Evolutionary conservation across 1,284 basidiomycete genomes (phyloP).

Genomic region (Apiotrichum akiyoshidainum): DNA sequence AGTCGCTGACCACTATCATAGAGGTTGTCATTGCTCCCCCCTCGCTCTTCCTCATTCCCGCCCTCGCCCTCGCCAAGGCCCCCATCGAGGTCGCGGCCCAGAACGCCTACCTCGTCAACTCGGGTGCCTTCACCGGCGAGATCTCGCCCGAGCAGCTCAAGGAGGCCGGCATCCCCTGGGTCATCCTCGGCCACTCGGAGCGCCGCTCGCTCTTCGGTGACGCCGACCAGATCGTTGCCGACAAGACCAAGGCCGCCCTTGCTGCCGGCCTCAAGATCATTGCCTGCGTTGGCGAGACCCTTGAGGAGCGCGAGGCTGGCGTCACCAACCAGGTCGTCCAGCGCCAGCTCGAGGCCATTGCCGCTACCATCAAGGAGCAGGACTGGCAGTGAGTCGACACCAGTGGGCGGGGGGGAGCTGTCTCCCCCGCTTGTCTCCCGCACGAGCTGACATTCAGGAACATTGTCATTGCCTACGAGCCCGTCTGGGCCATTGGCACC

Average conservation of each 20-base stretch:
- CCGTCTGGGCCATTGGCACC: conserved; percentile 98
- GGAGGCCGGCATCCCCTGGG: conserved; percentile 83
- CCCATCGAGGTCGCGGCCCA: conserved; percentile 81
- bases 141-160: conserved; percentile 80
- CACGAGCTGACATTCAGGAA: conserved; percentile 56
- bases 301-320: conserved; percentile 77
- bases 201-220: conserved; percentile 90
- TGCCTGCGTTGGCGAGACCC: conserved; percentile 93
- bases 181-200: conserved; percentile 97
- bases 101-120: conserved; percentile 80
- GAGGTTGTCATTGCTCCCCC: conserved; percentile 92
- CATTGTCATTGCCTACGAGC: conserved; percentile 92
- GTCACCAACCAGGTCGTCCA: conserved; percentile 78
- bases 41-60: conserved; percentile 73
- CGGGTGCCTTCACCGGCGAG: conserved; percentile 94
- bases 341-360: conserved; percentile 75
- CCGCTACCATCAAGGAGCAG: conserved; percentile 59
- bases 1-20: conserved; percentile 42
- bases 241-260: conserved; percentile 69
- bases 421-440: too few relatives aligned
- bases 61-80: conserved; percentile 60
- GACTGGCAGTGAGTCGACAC: conserved; percentile 70
- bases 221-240: conserved; percentile 74
- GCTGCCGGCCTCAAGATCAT: conserved; percentile 77
- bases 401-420: not conserved